These are phyloP conservation scores for Batrachochytrium dendrobatidis DNA, from an alignment of 371 early-diverging fungal genomes.

Conservation along the genomic window DNA sequence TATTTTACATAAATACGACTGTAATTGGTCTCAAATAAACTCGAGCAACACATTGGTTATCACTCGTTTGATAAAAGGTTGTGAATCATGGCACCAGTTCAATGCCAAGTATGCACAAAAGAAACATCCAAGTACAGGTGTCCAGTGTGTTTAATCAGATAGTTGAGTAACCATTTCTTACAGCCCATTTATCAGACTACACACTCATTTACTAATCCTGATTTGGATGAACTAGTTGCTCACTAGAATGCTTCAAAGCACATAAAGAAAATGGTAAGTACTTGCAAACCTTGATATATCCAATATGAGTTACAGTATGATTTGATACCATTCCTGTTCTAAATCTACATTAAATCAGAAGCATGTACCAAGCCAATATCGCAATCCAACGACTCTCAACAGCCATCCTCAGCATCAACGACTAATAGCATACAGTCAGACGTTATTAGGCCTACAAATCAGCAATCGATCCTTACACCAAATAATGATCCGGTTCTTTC, in stretches of 20 bases:
- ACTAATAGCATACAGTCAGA: too few relatives aligned
- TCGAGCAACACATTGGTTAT: too few relatives aligned
- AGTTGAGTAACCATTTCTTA: not conserved
- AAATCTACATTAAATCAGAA: not conserved
- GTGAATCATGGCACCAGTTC: not conserved
- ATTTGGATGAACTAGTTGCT: not conserved
- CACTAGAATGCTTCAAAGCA: not conserved
- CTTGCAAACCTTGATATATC: not conserved
- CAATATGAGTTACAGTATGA: too few relatives aligned
- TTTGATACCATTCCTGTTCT: not conserved
- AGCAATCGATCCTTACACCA: not conserved
- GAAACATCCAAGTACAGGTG: slow-evolving; percentile 9
- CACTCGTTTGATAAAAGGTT: too few relatives aligned
- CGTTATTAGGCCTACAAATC: too few relatives aligned
- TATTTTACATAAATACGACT: too few relatives aligned
- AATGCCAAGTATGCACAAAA: slow-evolving; percentile 2
- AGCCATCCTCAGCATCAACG: not conserved
- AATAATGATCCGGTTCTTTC: not conserved
- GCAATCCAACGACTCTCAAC: not conserved
- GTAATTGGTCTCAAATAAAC: too few relatives aligned
- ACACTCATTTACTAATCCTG: not conserved
- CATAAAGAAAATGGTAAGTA: not conserved
- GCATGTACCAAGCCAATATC: not conserved
- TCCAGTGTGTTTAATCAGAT: not conserved
- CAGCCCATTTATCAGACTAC: not conserved